phyloP scores from a whole-genome alignment of 179 eudicot species.

The Beta corolliflora region DNA sequence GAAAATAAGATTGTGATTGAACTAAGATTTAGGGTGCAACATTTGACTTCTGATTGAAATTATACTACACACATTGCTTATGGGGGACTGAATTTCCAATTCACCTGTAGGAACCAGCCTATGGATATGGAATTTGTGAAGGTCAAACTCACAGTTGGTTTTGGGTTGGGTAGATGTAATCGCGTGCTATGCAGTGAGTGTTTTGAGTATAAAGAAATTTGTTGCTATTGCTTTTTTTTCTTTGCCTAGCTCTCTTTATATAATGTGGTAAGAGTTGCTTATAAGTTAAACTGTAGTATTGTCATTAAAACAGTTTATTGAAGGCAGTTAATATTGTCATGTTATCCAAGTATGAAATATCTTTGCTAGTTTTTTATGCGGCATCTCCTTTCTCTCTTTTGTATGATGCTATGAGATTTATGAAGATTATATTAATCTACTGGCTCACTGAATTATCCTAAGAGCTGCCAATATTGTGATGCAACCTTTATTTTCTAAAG shows the following conservation, averaged over 20 bases:
- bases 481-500: neutral
- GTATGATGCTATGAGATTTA: neutral
- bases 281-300: neutral
- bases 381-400: neutral
- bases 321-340: neutral
- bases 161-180: neutral
- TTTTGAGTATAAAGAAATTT: neutral
- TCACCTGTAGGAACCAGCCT: neutral
- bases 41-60: neutral
- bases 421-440: neutral
- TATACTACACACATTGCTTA: neutral
- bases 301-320: neutral
- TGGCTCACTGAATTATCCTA: neutral
- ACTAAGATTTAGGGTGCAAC: neutral
- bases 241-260: neutral
- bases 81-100: neutral
- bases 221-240: neutral
- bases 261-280: neutral
- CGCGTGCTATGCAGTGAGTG: neutral
- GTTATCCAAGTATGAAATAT: neutral
- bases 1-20: neutral
- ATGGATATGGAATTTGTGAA: neutral
- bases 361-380: neutral
- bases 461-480: neutral
- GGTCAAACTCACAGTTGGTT: neutral